Conservation (phyloP, 2,329 filamentous ascomycete species). For the Blastomyces emzantsi region DNA sequence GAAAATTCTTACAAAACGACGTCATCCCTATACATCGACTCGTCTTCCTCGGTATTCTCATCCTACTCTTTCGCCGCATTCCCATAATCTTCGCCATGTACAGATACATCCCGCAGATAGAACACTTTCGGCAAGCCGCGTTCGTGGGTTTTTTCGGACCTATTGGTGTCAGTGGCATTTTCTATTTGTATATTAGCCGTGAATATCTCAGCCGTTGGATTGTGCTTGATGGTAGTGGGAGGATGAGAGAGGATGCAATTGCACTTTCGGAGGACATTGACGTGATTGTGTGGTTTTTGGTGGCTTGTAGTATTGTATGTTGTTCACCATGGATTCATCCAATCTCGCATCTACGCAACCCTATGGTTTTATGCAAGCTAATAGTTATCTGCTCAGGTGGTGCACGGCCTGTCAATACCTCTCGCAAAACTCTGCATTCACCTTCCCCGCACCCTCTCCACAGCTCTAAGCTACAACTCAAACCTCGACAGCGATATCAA, state of each 20-base stretch:
- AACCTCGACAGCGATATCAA: slow-evolving; percentile 16
- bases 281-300: slow-evolving; percentile 77
- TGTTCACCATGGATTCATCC: slow-evolving; percentile 6
- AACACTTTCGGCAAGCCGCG: slow-evolving; percentile 61
- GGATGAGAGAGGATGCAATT: slow-evolving; percentile 55
- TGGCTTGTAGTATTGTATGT: slow-evolving; percentile 72
- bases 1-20: slow-evolving; percentile 54
- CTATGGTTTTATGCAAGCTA: not conserved
- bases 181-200: slow-evolving; percentile 73
- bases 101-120: slow-evolving; percentile 69
- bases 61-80: slow-evolving; percentile 67
- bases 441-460: slow-evolving; percentile 39
- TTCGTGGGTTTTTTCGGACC: slow-evolving; percentile 93
- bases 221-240: slow-evolving; percentile 47
- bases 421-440: slow-evolving; percentile 45
- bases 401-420: slow-evolving; percentile 76
- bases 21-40: slow-evolving; percentile 68
- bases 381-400: slow-evolving; percentile 42
- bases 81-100: slow-evolving; percentile 68
- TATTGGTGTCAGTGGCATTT: slow-evolving; percentile 81
- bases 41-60: slow-evolving; percentile 61
- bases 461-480: slow-evolving; percentile 36
- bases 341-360: not conserved
- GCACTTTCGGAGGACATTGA: slow-evolving; percentile 57
- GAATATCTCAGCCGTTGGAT: slow-evolving; percentile 55